Evolutionary conservation across 257 asterid species (phyloP), one percentile per base, ranked within the genome.

Genomic region (Gentiana dahurica): DNA sequence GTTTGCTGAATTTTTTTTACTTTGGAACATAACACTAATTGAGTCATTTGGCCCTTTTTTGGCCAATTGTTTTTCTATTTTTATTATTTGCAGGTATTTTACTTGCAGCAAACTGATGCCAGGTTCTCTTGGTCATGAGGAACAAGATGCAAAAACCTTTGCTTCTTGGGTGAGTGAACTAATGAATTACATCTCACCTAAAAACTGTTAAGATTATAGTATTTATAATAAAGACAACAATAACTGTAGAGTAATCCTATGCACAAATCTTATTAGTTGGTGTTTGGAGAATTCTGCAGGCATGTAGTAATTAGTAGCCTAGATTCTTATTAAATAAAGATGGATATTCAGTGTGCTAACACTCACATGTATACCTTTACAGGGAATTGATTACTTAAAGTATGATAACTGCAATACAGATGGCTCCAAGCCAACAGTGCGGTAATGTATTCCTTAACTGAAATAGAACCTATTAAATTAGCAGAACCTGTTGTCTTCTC

Each of bases 341-440:
- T 24, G 24, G 24, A 24, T 24, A 24, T 24, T 24, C 24, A 24
- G 24, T 24, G 24, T 24, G 24, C 24, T 24, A 41, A 41, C 36
- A 35, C 9, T 46, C 2, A 7, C 56, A 63, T 57, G 50, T 24
- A 24, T 49, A 0, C 15, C 2, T 41, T 37, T 72, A 53, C 80
- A 90, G 96, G 96, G 96, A 46, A 78, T 91, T 52, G 98, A 91
- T 78, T 91, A 87, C 52, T 70, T 91, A 76, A 91, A 87, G 81
- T 91, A 91, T 47, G 98, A 91, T 60, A 87, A 91, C 60, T 91
- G 98, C 58, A 63, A 74, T 82, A 89, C 59, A 8, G 89, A 68
- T 53, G 95, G 84, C 63, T 52, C 81, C 52, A 87, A 68, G 77
- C 96, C 98, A 61, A 68, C 45, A 34, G 57, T 60, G 36, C 65